A percentile compares a stretch with the other conserved stretches of the same genome.
Evolutionary conservation across 2,329 filamentous ascomycete genomes (phyloP).

Genomic region (Tolypocladium guangdongense): DNA sequence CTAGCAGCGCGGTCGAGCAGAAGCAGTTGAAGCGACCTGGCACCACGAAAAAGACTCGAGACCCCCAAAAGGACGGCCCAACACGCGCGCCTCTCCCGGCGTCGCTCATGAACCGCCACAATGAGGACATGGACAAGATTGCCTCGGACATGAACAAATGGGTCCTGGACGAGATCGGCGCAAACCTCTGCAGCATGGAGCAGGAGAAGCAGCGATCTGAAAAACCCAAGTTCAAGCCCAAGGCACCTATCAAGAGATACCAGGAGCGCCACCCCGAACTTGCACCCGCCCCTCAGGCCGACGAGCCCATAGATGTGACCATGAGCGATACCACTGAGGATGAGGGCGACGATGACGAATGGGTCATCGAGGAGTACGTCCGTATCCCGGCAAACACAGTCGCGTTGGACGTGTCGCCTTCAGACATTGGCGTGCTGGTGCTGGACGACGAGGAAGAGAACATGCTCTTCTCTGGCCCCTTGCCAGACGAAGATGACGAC

Average conservation of each 20-base stretch:
- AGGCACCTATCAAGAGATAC: conserved; percentile 42
- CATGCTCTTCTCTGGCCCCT: conserved; percentile 48
- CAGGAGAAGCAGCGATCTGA: conserved; percentile 24
- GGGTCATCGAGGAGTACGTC: conserved; percentile 54
- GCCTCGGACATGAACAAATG: conserved; percentile 47
- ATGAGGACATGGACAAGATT: conserved; percentile 37
- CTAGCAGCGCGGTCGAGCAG: conserved; percentile 7
- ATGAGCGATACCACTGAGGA: conserved; percentile 30
- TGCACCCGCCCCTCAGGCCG: neutral
- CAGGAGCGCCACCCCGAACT: conserved; percentile 42
- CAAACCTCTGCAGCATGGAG: conserved; percentile 37
- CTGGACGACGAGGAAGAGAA: conserved; percentile 48
- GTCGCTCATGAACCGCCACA: conserved; percentile 22
- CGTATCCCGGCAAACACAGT: conserved; percentile 45
- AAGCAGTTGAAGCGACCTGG: conserved; percentile 24
- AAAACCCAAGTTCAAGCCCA: conserved; percentile 40
- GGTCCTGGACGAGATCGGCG: conserved; percentile 46
- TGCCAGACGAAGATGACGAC: conserved; percentile 52
- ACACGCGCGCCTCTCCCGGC: conserved; percentile 18
- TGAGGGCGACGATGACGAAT: conserved; percentile 43
- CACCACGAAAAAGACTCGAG: conserved; percentile 13
- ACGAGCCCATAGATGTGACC: conserved; percentile 15
- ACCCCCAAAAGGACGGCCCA: conserved; percentile 10
- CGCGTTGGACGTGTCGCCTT: conserved; percentile 32
- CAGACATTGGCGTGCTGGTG: conserved; percentile 44